Base-by-base conservation (phyloP, 371 early-diverging fungal genomes). In the Rhizopus delemar region DNA sequence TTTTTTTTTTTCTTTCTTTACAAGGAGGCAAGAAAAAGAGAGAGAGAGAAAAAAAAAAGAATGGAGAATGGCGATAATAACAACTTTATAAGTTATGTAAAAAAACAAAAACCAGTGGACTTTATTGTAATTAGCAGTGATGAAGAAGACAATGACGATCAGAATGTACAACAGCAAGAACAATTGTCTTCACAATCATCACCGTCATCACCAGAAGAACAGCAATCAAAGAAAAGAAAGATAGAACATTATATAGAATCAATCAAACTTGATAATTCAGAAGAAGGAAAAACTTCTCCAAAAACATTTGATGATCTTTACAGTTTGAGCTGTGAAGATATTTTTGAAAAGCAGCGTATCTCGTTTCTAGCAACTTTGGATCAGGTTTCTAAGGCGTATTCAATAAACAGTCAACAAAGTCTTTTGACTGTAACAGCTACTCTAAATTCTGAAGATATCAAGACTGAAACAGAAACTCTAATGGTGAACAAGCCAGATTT, bases 121-220 rank as follows among this genome's bases (percentile, higher is more conserved):
- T 16, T 62, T 4, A 66, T 66, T 22, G 52, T 67, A 34, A 59
- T 67, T 15, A 67, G 67, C 58, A 67, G 67, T 38, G 67, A 67
- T 46, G 67, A 67, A 46, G 62, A 62, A 41, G 68, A 56, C 16
- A 35, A 38, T 33, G 35, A n/a, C 34, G 35, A 12, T 48, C 8
- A n/a, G n/a, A 29, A 29, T 8, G 29, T 28, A 29, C 48, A 43
- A 15, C 43, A 43, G n/a, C 11, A 43, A 15, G 15, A 43, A 43
- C n/a, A 11, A 33, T 49, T 12, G 36, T 11, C 22, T 22, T 22
- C 22, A 22, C 22, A 22, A 22, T 22, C 22, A 22, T 22, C 22
- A 22, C 22, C 0, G 22, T 22, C 22, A 22, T 22, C 36, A 36
- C 11, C 36, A 36, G 11, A 6, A 6, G 36, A 36, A 36, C 36